Conservation (phyloP, 352 stramenopile species). For the Halophytophthora batemanensis region DNA sequence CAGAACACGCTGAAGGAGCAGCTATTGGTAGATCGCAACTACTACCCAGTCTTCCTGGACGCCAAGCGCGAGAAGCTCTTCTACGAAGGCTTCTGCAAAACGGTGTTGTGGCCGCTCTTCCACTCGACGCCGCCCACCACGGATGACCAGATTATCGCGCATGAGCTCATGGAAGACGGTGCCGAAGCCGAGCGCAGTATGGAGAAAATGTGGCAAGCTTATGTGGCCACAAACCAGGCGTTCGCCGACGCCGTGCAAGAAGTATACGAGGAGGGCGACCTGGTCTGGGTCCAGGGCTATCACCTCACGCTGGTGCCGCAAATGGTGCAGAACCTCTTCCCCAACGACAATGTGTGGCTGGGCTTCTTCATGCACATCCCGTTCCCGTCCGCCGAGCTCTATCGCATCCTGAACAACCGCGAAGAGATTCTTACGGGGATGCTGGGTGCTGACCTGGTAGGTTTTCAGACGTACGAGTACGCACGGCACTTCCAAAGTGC, state of each 20-base stretch:
- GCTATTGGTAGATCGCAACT: slow-evolving; percentile 88
- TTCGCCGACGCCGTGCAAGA: slow-evolving; percentile 87
- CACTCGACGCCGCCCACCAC: slow-evolving; percentile 83
- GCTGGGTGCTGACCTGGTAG: slow-evolving; percentile 84
- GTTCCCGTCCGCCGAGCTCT: slow-evolving; percentile 88
- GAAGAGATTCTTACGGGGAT: slow-evolving; percentile 87
- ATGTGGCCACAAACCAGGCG: slow-evolving; percentile 82
- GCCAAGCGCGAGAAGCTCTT: slow-evolving; percentile 83
- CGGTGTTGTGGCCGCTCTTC: slow-evolving; percentile 89
- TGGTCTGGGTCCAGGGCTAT: slow-evolving; percentile 91
- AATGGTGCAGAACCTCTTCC: slow-evolving; percentile 87
- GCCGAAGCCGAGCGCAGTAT: slow-evolving; percentile 62
- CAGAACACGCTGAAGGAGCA: slow-evolving; percentile 84
- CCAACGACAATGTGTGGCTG: slow-evolving; percentile 88
- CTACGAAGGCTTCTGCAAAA: slow-evolving; percentile 91
- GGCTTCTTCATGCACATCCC: slow-evolving; percentile 91
- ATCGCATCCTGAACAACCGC: slow-evolving; percentile 87
- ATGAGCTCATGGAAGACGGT: slow-evolving; percentile 47
- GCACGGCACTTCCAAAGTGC: slow-evolving; percentile 88
- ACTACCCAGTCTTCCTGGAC: slow-evolving; percentile 89
- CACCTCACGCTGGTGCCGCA: slow-evolving; percentile 87
- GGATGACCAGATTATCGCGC: slow-evolving; percentile 67
- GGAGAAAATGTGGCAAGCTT: slow-evolving; percentile 87
- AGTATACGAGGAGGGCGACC: slow-evolving; percentile 87
- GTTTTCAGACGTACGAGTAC: slow-evolving; percentile 91